phyloP scores from a whole-genome alignment of 805 yeast species.

The Cyberlindnera mycetangii region DNA sequence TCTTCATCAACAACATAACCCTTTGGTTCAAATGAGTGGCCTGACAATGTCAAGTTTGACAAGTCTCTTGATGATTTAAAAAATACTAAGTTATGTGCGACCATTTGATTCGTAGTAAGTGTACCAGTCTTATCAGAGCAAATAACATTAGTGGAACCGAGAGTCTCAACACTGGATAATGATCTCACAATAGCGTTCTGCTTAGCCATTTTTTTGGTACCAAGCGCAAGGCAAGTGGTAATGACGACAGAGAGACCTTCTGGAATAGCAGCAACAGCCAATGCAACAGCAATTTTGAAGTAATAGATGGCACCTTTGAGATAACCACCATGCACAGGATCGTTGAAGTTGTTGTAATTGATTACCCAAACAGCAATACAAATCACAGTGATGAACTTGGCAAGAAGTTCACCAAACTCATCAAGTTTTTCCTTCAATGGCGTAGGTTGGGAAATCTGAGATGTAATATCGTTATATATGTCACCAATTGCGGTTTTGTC shows the following conservation, averaged over 20 bases:
- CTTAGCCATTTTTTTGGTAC: constrained; percentile 47
- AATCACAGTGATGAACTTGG: constrained; percentile 42
- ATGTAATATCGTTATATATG: constrained; percentile 42
- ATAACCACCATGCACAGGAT: constrained; percentile 43
- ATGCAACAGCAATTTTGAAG: constrained; percentile 47
- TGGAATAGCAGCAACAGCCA: constrained; percentile 53
- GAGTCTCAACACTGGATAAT: constrained; percentile 51
- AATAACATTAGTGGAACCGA: constrained; percentile 52
- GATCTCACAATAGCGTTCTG: constrained; percentile 46
- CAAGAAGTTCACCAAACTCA: constrained; percentile 38
- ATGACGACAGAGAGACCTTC: constrained; percentile 52
- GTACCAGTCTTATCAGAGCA: constrained; percentile 47
- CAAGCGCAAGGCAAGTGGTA: constrained; percentile 48
- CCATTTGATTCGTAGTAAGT: constrained; percentile 51
- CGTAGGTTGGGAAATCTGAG: constrained; percentile 36
- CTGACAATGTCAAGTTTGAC: constrained; percentile 37
- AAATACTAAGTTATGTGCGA: constrained; percentile 34
- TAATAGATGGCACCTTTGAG: constrained; percentile 45
- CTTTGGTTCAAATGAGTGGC: constrained; percentile 32
- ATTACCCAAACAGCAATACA: constrained; percentile 46
- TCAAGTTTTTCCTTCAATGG: constrained; percentile 38
- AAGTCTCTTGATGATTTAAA: constrained; percentile 29
- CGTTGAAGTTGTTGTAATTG: constrained; percentile 38
- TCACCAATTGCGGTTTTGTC: constrained; percentile 47
- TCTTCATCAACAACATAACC: constrained; percentile 28